Conservation (phyloP, 495 filamentous ascomycete genomes). For the Achaetomiella virescens region DNA sequence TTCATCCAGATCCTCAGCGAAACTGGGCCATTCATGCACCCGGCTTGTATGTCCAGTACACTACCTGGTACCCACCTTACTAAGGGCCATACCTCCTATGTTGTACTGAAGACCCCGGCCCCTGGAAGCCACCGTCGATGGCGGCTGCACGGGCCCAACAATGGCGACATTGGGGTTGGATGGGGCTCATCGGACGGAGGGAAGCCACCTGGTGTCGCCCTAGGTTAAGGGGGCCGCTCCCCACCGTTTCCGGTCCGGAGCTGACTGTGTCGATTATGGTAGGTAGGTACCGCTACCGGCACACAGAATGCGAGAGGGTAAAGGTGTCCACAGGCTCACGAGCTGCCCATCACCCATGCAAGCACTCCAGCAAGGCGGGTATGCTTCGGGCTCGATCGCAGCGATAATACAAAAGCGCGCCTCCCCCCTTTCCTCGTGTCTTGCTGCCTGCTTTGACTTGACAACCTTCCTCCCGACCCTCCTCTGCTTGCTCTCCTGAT, state of each 20-base stretch:
- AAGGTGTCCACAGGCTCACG: neutral
- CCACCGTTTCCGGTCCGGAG: neutral
- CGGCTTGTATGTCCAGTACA: too few relatives aligned
- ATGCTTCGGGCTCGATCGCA: neutral
- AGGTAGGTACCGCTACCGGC: constrained; percentile 8
- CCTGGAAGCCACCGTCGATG: neutral
- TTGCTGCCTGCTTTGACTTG: neutral
- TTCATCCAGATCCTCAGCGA: too few relatives aligned
- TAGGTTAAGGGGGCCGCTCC: neutral
- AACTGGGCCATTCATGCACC: too few relatives aligned
- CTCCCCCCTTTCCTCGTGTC: neutral
- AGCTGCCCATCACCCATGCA: neutral
- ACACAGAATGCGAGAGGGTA: neutral
- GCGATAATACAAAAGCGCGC: constrained; percentile 5
- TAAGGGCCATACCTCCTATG: too few relatives aligned
- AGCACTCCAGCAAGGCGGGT: neutral
- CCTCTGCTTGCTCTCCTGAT: neutral
- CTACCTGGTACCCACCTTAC: too few relatives aligned
- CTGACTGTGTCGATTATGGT: neutral
- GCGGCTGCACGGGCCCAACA: constrained; percentile 2
- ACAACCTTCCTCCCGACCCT: neutral
- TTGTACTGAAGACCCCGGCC: too few relatives aligned
- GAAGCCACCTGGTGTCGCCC: constrained; percentile 2
- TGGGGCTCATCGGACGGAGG: constrained; percentile 12
- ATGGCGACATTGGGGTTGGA: constrained; percentile 8